Evolutionary conservation across 2,329 filamentous ascomycete genomes (phyloP).

Genomic region (Conoideocrella luteorostrata): DNA sequence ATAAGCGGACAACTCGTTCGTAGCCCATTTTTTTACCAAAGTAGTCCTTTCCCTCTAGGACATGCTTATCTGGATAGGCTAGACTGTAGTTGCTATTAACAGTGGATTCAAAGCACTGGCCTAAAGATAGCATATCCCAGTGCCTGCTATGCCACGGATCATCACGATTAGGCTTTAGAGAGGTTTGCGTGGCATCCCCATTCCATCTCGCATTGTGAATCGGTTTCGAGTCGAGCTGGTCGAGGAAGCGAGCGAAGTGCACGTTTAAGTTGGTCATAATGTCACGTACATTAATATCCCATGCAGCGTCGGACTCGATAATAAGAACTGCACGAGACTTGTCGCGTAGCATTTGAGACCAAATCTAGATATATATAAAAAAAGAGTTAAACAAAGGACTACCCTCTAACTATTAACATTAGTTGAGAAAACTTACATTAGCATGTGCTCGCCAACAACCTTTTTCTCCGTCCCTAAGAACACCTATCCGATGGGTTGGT

Average conservation of each 20-base stretch:
- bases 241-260: background rate
- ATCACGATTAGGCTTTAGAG: background rate
- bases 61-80: constrained; percentile 13
- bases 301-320: constrained; percentile 22
- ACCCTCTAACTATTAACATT: too few species aligned
- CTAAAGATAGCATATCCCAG: constrained; percentile 4
- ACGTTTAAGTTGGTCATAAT: constrained; percentile 18
- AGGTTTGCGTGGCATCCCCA: background rate
- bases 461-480: constrained; percentile 15
- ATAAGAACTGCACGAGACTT: constrained; percentile 17
- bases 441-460: constrained; percentile 22
- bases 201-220: background rate
- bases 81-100: constrained; percentile 4
- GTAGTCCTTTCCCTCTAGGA: constrained; percentile 12
- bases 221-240: background rate
- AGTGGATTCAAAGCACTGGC: background rate
- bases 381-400: too few species aligned
- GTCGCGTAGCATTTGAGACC: constrained; percentile 18
- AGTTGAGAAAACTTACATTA: constrained; percentile 16
- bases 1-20: constrained; percentile 18
- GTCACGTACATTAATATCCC: constrained; percentile 20
- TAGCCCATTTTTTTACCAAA: constrained; percentile 13
- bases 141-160: constrained; percentile 3
- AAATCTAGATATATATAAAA: constrained; percentile 21
- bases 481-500: constrained; percentile 13